Evolutionary conservation across 2,329 filamentous ascomycete genomes (phyloP).

Genomic region (Colletotrichum higginsianum): DNA sequence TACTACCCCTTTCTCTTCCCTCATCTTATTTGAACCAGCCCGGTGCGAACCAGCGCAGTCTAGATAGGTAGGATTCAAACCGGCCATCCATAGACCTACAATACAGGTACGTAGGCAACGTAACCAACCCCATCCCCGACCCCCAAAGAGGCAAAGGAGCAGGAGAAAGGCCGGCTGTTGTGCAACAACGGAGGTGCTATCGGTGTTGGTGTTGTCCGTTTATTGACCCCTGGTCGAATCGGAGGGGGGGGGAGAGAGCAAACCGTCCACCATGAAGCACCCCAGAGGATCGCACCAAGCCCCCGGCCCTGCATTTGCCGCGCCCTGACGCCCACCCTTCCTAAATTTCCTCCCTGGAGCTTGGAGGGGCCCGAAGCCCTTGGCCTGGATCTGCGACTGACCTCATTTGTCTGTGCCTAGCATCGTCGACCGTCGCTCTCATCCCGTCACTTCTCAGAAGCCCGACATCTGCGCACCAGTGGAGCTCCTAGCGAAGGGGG

Average conservation of each 20-base stretch:
- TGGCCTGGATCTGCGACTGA: conserved; percentile 38
- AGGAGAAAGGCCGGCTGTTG: not conserved
- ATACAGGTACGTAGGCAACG: conserved; percentile 2
- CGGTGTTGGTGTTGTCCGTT: conserved; percentile 6
- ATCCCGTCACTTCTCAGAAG: conserved; percentile 30
- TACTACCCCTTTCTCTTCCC: conserved; percentile 14
- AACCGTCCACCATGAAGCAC: not conserved
- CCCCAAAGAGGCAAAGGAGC: not conserved
- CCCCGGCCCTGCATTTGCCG: conserved; percentile 23
- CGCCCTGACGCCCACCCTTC: conserved; percentile 31
- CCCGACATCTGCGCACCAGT: conserved; percentile 35
- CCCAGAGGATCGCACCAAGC: conserved; percentile 28
- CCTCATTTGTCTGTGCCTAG: conserved; percentile 40
- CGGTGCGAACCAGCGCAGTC: conserved; percentile 21
- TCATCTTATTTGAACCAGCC: conserved; percentile 31
- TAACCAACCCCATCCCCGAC: not conserved
- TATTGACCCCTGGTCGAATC: not conserved
- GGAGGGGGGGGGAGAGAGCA: not conserved
- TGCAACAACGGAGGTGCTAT: conserved; percentile 2
- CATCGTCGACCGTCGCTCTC: conserved; percentile 36
- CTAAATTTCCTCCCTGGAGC: conserved; percentile 10
- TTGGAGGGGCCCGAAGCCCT: conserved; percentile 25
- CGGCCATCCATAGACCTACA: conserved; percentile 9
- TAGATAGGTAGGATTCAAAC: conserved; percentile 9
- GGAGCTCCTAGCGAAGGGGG: conserved; percentile 34